Conservation (phyloP, 768 basidiomycete genomes). For the Lactifluus echinatus region DNA sequence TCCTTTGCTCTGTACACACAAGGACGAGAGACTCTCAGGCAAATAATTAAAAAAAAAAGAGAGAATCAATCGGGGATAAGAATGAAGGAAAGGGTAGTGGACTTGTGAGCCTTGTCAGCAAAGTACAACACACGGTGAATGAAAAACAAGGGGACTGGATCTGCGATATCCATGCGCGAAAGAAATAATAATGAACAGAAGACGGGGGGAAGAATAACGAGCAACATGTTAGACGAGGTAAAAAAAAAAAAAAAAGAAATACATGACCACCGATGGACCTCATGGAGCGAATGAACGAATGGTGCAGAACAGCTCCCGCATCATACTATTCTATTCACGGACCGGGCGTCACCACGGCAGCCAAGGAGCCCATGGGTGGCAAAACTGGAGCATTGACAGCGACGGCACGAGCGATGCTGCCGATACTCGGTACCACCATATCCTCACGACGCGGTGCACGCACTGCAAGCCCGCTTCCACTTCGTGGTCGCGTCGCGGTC, state of each 20-base stretch:
- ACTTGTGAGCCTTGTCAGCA: constrained; percentile 1
- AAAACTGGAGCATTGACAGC: background rate
- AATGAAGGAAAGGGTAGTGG: background rate
- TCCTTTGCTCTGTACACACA: constrained; percentile 1
- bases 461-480: constrained; percentile 31
- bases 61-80: background rate
- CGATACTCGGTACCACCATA: constrained; percentile 18
- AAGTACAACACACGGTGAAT: constrained; percentile 9
- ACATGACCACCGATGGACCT: background rate
- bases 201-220: background rate
- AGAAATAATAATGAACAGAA: background rate
- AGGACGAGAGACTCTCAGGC: background rate
- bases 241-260: background rate
- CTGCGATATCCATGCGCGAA: constrained; percentile 1
- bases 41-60: constrained; percentile 1
- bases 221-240: background rate
- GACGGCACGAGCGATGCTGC: constrained; percentile 9
- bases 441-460: constrained; percentile 19
- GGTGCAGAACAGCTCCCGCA: background rate
- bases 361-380: constrained; percentile 14
- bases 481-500: constrained; percentile 30
- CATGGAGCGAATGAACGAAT: background rate
- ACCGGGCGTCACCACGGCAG: constrained; percentile 8
- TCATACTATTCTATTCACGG: too few relatives aligned
- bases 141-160: background rate